Evolutionary conservation across 2,329 filamentous ascomycete genomes (phyloP), one percentile per base, ranked within the genome.

Genomic region (Pyricularia pennisetigena): DNA sequence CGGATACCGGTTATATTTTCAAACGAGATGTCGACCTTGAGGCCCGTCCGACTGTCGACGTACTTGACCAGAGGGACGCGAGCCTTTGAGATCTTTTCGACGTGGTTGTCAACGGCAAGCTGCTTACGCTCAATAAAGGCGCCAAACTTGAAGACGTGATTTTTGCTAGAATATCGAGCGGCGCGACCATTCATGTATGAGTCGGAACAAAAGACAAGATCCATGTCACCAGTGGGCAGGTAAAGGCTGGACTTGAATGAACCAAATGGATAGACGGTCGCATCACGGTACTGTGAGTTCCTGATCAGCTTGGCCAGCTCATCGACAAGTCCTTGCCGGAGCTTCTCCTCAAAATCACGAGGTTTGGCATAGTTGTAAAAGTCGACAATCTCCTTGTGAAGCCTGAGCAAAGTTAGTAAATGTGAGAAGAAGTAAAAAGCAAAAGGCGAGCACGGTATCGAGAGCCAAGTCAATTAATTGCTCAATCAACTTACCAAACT

Each of bases 51-150:
- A 68, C 81, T 83, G 75, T 99, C 95, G 63, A 92, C 85, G 74
- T 92, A 98, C 77, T 99, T 99, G 78, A 98, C 87, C 68, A 99
- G 87, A 0, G 95, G 95, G 2, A 99, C 94, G 73, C 91, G 93
- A 26, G 95, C 94, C 71, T 84, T 82, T 1, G 84, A 74, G 72
- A 99, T 92, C 41, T 90, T 83, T 72, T 91, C 85, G 35, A 93
- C 82, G 1, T 86, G 83, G 7, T 83, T 80, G 1, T 81, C 75
- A 20, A 85, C 81, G 1, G 89, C 85, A 23, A 96, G 81, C 2
- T 82, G 79, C 26, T 84, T 79, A 1, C 76, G 76, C 29, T 82
- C 78, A 2, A 97, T 80, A 68, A 88, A 85, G 8, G 78, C 78
- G n/a, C 82, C 81, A 72, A 96, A 89, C 66, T 82, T 83, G 69